Evolutionary conservation across 352 stramenopile genomes (phyloP).

Genomic region (Blastocystis sp.): DNA sequence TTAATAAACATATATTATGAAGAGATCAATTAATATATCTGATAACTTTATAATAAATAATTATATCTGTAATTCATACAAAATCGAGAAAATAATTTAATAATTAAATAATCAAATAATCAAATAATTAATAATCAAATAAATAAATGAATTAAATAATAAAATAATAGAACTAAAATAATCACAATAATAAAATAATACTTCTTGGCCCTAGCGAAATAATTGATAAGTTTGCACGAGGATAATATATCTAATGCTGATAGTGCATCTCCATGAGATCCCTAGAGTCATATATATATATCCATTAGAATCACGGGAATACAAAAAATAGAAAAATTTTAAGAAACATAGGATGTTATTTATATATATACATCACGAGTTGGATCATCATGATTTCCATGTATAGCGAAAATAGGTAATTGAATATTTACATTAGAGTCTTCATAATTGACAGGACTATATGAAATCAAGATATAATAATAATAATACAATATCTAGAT

Average conservation of each 20-base stretch:
- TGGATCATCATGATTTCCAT: conserved; percentile 97
- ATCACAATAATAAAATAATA: too few species aligned
- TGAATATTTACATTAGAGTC: conserved; percentile 71
- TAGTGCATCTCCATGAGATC: conserved; percentile 50
- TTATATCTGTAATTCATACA: too few species aligned
- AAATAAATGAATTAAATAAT: too few species aligned
- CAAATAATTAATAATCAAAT: too few species aligned
- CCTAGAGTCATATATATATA: conserved; percentile 40
- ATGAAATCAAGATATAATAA: not conserved
- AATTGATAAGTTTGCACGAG: conserved; percentile 87
- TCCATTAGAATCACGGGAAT: not conserved
- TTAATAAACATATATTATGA: not conserved
- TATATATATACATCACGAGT: conserved; percentile 75
- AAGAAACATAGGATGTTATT: conserved; percentile 38
- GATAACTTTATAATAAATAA: too few species aligned
- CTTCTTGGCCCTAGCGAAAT: conserved; percentile 69
- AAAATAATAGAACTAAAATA: too few species aligned
- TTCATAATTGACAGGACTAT: conserved; percentile 77
- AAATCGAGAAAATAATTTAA: too few species aligned
- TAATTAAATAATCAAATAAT: too few species aligned
- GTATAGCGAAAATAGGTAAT: conserved; percentile 88
- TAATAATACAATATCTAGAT: conserved; percentile 12
- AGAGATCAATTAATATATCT: too few species aligned
- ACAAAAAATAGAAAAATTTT: conserved; percentile 3
- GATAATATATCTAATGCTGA: conserved; percentile 79